Evolutionary conservation across 176 grass and related monocot genomes (phyloP).

Genomic region (Aegilops speltoides): DNA sequence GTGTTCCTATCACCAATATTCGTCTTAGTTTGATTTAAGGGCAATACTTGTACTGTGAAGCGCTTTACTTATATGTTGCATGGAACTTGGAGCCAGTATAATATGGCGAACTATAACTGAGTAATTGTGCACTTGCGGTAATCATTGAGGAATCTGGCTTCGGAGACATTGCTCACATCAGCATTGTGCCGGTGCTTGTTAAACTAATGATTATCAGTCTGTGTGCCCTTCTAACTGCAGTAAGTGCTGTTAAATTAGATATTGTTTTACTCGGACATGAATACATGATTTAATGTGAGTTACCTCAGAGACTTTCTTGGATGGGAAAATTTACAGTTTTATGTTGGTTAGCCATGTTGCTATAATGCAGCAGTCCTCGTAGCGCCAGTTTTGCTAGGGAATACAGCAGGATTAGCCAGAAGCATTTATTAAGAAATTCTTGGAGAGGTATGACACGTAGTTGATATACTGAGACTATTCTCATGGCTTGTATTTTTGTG

Average conservation of each 20-base stretch:
- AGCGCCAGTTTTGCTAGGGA: background rate
- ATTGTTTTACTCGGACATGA: background rate
- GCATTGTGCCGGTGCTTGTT: background rate
- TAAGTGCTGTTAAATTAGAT: background rate
- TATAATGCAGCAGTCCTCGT: background rate
- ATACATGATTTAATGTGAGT: background rate
- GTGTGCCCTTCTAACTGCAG: background rate
- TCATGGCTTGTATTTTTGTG: background rate
- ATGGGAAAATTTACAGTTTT: background rate
- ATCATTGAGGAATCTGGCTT: background rate
- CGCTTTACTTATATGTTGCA: background rate
- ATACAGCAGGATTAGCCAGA: background rate
- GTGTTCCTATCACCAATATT: background rate
- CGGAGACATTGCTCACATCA: constrained; percentile 8
- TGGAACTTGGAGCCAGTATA: background rate
- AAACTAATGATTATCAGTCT: background rate
- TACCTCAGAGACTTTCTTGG: background rate
- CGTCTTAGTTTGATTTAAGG: background rate
- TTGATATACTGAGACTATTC: background rate
- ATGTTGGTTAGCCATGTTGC: background rate
- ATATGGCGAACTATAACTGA: background rate
- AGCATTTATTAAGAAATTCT: background rate
- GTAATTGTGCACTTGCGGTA: background rate
- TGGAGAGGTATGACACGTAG: background rate
- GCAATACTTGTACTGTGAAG: background rate